Evolutionary conservation across 345 rosid genomes (phyloP).

Genomic region (Firmiana major): DNA sequence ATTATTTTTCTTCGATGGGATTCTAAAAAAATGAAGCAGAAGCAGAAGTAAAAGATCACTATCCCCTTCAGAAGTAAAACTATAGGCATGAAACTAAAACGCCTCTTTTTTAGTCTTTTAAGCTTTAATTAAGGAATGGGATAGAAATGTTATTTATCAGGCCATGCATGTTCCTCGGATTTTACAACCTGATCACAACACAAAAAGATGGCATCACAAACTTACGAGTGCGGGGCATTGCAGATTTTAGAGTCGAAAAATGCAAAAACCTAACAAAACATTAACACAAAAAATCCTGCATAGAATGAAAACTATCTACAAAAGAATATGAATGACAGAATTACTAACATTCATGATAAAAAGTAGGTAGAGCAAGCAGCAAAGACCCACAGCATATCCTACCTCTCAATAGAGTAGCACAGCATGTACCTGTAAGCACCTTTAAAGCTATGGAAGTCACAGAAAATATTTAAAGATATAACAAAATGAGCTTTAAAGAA

Average conservation of each 20-base stretch:
- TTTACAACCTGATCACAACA: neutral
- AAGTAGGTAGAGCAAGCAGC: constrained; percentile 48
- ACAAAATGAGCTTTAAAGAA: constrained; percentile 2
- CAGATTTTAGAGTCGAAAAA: neutral
- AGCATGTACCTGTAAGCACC: constrained; percentile 50
- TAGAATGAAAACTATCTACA: constrained; percentile 20
- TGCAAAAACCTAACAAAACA: constrained; percentile 3
- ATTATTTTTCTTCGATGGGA: neutral
- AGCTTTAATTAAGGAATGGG: no score
- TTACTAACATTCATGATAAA: constrained; percentile 44
- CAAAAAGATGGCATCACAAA: neutral
- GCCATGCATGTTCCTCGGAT: neutral
- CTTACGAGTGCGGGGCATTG: neutral
- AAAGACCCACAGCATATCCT: constrained; percentile 49
- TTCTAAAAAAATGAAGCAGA: no score
- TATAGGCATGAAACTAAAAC: neutral
- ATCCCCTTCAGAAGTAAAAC: neutral
- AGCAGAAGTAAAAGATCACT: neutral
- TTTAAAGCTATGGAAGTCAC: constrained; percentile 31
- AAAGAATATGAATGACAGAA: constrained; percentile 31
- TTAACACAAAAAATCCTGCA: constrained; percentile 9
- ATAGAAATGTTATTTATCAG: no score
- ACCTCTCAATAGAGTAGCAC: constrained; percentile 47
- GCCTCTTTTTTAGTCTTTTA: neutral
- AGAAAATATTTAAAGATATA: neutral